Evolutionary conservation across 345 rosid species (phyloP), one percentile per base, ranked within the genome.

Genomic region (Eucalyptus erythrocorys): DNA sequence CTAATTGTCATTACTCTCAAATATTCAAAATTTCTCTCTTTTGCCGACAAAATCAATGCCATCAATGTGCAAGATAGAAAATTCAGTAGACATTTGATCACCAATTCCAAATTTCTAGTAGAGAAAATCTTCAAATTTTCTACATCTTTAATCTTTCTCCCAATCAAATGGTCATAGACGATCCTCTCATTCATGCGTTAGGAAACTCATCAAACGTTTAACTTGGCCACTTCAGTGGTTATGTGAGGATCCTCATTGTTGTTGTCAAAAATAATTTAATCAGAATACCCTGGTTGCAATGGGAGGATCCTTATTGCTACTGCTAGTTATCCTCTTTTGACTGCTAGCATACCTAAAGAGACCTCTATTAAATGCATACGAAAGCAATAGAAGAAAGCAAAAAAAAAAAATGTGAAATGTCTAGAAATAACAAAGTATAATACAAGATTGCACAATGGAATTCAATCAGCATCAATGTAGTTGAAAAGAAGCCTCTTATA

Each of bases 401-500:
- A 43, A 43, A 43, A 53, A 26, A 21, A 22, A 9, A 22, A 8
- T 53, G 2, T 8, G 27, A 53, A 53, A 53, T 53, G 59, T 53
- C 26, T 21, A 8, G 59, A 22, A 53, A 22, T 8, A 53, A 24
- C n/a, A 57, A 61, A 61, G 68, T 6, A 27, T 61, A 30, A 27
- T 61, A 61, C n/a, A 61, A 61, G 16, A 61, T 61, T 61, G 34
- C 68, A 27, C 68, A 59, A 59, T 27, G 32, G 15, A 59, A 27
- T 59, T 59, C 68, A 59, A 59, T 27, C 32, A 27, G 27, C 32
- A 12, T 12, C 15, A 27, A 15, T 61, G 15, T 2, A 61, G 68
- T 61, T 61, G 68, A 61, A 27, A 61, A 61, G 34, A 61, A 43
- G 71, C 40, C 55, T 76, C 98, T 95, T 94, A 96, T 99, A 89